Conservation (phyloP, 108 stramenopile species). For the Aurantiochytrium sp. region DNA sequence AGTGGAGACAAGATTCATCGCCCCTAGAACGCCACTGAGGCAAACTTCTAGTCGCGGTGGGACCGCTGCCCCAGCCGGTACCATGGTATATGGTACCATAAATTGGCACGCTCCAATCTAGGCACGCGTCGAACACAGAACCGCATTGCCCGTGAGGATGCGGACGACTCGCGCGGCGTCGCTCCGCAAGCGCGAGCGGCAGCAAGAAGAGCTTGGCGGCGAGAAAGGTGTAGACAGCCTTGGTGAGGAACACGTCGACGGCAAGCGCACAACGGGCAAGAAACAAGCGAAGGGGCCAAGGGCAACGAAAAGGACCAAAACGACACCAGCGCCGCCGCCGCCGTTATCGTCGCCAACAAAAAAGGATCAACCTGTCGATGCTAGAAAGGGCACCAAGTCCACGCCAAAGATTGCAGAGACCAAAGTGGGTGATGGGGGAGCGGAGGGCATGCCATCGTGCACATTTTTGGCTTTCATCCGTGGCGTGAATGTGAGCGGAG, state of each 20-base stretch:
- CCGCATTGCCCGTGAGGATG: no score
- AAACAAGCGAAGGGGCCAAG: neutral
- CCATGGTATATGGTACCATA: no score
- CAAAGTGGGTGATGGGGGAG: neutral
- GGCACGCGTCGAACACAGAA: no score
- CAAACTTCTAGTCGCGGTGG: no score
- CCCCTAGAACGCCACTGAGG: no score
- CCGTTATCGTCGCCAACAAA: neutral
- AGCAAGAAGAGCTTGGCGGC: no score
- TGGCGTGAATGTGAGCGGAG: neutral
- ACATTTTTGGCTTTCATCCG: neutral
- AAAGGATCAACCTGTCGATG: neutral
- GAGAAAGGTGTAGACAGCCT: neutral
- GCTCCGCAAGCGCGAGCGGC: no score
- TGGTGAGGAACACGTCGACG: neutral
- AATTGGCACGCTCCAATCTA: no score
- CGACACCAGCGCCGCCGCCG: neutral
- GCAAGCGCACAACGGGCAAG: neutral
- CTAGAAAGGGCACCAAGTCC: neutral
- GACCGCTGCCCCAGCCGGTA: no score
- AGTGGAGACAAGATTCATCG: no score
- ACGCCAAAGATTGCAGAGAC: neutral
- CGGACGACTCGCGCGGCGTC: no score
- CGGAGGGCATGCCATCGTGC: neutral
- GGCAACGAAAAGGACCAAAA: neutral